These are phyloP conservation scores for Nannochloropsis salina DNA, from an alignment of 108 stramenopile species.

Conservation along the genomic window DNA sequence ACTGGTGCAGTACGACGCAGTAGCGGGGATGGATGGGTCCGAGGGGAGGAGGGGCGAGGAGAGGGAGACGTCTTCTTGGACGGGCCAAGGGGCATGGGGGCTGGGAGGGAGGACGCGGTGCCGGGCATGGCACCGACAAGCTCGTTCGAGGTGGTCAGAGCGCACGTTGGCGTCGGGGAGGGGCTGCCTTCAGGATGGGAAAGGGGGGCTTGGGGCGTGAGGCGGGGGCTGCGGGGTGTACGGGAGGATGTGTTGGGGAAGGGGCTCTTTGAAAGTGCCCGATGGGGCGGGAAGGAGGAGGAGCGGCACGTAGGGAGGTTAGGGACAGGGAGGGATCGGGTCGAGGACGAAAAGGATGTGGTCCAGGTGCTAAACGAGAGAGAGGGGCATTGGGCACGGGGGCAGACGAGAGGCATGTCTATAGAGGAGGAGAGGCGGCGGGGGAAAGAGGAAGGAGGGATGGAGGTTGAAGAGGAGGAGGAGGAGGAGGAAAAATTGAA, in stretches of 20 bases:
- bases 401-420: neutral
- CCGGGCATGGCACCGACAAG: too few relatives aligned
- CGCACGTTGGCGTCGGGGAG: neutral
- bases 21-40: too few relatives aligned
- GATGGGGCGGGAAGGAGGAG: neutral
- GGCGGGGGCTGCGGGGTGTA: neutral
- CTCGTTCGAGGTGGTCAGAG: too few relatives aligned
- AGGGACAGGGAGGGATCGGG: neutral
- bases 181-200: neutral
- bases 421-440: neutral
- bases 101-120: too few relatives aligned
- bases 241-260: neutral
- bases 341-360: neutral
- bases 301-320: neutral
- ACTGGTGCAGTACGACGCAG: too few relatives aligned
- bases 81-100: too few relatives aligned
- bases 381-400: neutral
- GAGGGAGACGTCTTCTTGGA: too few relatives aligned
- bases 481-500: neutral
- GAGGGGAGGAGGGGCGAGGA: too few relatives aligned
- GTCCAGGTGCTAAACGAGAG: neutral
- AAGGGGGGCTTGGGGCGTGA: neutral
- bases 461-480: neutral
- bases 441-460: neutral
- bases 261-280: neutral